Conservation (phyloP, 805 yeast genomes). For the Hanseniaspora guilliermondii region DNA sequence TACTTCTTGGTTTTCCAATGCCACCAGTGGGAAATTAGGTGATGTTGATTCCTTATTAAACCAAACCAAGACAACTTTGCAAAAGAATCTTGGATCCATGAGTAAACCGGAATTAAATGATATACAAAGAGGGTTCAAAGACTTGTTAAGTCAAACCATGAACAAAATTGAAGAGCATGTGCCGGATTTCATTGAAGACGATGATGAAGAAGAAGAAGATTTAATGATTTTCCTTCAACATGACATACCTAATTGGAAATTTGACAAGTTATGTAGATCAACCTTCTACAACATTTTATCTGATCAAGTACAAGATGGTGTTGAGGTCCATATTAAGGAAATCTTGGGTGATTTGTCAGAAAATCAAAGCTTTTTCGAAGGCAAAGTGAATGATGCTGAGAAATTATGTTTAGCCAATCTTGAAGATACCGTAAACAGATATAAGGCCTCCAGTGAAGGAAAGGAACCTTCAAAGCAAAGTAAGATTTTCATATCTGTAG, state of each 20-base stretch:
- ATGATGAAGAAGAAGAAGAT: conserved; percentile 34
- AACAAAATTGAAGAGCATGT: conserved; percentile 23
- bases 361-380: conserved; percentile 36
- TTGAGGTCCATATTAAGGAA: conserved; percentile 47
- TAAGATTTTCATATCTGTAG: conserved; percentile 57
- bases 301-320: conserved; percentile 65
- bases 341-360: conserved; percentile 23
- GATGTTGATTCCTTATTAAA: conserved; percentile 41
- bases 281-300: conserved; percentile 53
- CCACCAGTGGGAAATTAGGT: conserved; percentile 44
- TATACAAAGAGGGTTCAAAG: conserved; percentile 11
- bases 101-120: conserved; percentile 7
- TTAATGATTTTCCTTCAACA: conserved; percentile 53
- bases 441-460: conserved; percentile 19
- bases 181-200: conserved; percentile 23
- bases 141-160: conserved; percentile 8
- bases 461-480: conserved; percentile 28
- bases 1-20: conserved; percentile 63
- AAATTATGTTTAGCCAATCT: conserved; percentile 80
- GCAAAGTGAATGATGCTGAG: conserved; percentile 71
- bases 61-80: conserved; percentile 31
- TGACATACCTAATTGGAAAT: conserved; percentile 46
- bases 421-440: conserved; percentile 49
- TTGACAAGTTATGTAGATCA: conserved; percentile 36
- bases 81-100: conserved; percentile 16